These are phyloP conservation scores for Penicillium paxilli DNA, from an alignment of 495 filamentous ascomycete species.

Conservation along the genomic window DNA sequence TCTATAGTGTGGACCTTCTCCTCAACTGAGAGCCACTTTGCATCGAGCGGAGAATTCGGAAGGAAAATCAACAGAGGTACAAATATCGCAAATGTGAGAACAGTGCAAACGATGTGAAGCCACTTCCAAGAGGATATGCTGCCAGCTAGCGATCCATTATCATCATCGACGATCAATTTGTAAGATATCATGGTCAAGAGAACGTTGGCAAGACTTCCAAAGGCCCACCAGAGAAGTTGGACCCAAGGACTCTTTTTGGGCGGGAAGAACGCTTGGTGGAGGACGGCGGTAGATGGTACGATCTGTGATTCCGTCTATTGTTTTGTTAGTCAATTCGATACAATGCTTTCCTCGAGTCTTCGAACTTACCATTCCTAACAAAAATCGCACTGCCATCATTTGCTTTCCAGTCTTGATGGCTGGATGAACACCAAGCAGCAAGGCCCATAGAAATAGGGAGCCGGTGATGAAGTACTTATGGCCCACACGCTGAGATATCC, in stretches of 20 bases:
- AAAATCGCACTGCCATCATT: constrained; percentile 9
- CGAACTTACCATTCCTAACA: constrained; percentile 5
- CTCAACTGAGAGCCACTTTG: constrained; percentile 7
- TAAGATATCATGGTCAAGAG: constrained; percentile 6
- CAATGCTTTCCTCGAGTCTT: neutral
- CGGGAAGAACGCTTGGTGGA: constrained; percentile 7
- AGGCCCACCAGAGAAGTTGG: constrained; percentile 4
- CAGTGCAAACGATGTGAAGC: constrained; percentile 8
- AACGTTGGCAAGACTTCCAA: constrained; percentile 6
- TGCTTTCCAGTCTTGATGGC: constrained; percentile 7
- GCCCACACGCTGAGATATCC: constrained; percentile 3
- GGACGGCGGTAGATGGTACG: constrained; percentile 4
- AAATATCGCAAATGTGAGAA: constrained; percentile 7
- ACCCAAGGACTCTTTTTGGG: constrained; percentile 8
- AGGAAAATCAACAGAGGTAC: constrained; percentile 5
- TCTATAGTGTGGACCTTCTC: constrained; percentile 11
- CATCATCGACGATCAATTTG: constrained; percentile 6
- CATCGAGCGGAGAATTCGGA: constrained; percentile 5
- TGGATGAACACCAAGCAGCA: constrained; percentile 1
- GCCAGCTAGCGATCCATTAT: neutral
- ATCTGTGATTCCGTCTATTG: constrained; percentile 4
- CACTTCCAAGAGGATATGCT: constrained; percentile 8
- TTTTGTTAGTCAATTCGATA: neutral
- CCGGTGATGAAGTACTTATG: constrained; percentile 8
- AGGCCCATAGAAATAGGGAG: constrained; percentile 6